Conservation (phyloP, 805 yeast genomes). For the Ogataea kodamae region DNA sequence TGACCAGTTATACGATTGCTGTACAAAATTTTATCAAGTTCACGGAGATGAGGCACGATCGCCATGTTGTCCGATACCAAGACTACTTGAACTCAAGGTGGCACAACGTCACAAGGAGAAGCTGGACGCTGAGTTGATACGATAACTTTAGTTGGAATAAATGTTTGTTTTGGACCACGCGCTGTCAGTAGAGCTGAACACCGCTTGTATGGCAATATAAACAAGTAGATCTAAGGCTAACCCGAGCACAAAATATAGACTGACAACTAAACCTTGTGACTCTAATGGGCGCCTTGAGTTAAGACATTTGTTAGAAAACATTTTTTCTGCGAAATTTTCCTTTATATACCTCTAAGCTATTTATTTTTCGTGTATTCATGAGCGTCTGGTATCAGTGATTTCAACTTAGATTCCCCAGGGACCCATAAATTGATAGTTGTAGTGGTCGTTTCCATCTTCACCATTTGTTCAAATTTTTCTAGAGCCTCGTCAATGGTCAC, state of each 20-base stretch:
- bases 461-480: constrained; percentile 53
- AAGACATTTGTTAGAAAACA: constrained; percentile 16
- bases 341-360: constrained; percentile 14
- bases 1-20: constrained; percentile 71
- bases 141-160: neutral
- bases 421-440: constrained; percentile 61
- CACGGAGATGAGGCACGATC: constrained; percentile 59
- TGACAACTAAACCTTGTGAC: constrained; percentile 57
- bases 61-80: constrained; percentile 76
- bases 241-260: constrained; percentile 83
- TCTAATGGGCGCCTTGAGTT: constrained; percentile 76
- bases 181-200: constrained; percentile 6
- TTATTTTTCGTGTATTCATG: constrained; percentile 54
- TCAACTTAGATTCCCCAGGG: constrained; percentile 48
- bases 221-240: constrained; percentile 68
- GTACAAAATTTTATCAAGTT: constrained; percentile 58
- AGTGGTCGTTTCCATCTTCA: constrained; percentile 55
- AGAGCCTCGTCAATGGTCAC: constrained; percentile 50
- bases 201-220: constrained; percentile 8
- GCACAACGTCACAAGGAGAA: constrained; percentile 56
- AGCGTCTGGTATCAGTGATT: constrained; percentile 52
- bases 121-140: constrained; percentile 52
- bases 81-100: constrained; percentile 57
- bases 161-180: constrained; percentile 78
- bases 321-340: constrained; percentile 16